A percentile compares a stretch with the other conserved stretches of the same genome.
Conservation (phyloP, 306 rosid genomes). For the Cucumis melo region DNA sequence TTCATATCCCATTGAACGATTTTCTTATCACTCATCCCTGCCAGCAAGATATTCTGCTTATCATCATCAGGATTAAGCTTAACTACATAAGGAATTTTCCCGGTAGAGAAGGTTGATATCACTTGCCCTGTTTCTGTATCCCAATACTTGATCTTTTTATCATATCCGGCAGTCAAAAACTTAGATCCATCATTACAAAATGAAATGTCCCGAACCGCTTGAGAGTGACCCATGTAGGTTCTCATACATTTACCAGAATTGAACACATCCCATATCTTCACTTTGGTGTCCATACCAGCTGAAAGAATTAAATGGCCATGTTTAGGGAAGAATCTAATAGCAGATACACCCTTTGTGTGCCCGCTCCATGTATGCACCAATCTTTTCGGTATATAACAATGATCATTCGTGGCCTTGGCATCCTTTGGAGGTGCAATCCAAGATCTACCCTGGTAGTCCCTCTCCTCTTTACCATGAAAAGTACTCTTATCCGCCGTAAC, state of each 20-base stretch:
- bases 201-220: conserved; percentile 85
- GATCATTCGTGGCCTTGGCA: conserved; percentile 78
- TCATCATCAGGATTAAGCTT: conserved; percentile 92
- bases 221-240: conserved; percentile 87
- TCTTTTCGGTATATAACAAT: conserved; percentile 91
- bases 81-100: conserved; percentile 90
- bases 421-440: conserved; percentile 94
- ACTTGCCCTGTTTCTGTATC: conserved; percentile 97
- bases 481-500: conserved; percentile 63
- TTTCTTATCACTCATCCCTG: conserved; percentile 99
- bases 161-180: conserved; percentile 87
- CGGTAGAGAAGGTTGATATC: conserved; percentile 73
- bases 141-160: conserved; percentile 96
- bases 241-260: conserved; percentile 96
- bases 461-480: conserved; percentile 90
- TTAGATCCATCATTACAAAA: conserved; percentile 78
- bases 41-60: conserved; percentile 84
- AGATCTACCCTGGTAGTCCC: conserved; percentile 94
- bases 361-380: conserved; percentile 99
- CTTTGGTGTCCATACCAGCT: conserved; percentile 84
- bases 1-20: conserved; percentile 99
- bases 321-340: conserved; percentile 84
- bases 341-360: conserved; percentile 88
- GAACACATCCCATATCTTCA: conserved; percentile 96
- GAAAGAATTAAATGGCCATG: conserved; percentile 84